Conservation (phyloP, 306 rosid species). For the Biancaea sappan region DNA sequence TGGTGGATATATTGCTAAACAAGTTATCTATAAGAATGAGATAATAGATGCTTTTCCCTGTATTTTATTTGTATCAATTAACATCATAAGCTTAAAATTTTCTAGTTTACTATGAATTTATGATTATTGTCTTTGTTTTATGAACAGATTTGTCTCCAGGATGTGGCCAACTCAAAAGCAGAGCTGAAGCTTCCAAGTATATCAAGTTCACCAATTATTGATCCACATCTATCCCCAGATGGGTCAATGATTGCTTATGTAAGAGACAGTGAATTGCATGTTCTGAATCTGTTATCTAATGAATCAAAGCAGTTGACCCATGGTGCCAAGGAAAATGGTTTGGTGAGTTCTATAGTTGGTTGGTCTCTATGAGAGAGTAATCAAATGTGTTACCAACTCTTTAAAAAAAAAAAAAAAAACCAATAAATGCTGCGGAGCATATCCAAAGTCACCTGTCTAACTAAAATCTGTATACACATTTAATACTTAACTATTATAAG, state of each 20-base stretch:
- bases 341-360: slow-evolving; percentile 55
- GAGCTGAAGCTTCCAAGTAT: slow-evolving; percentile 81
- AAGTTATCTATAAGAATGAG: not conserved
- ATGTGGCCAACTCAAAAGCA: slow-evolving; percentile 59
- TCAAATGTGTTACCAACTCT: slow-evolving; percentile 17
- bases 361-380: slow-evolving; percentile 27
- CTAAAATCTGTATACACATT: not conserved
- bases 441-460: not conserved
- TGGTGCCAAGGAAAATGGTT: slow-evolving; percentile 64
- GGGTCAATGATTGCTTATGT: slow-evolving; percentile 86
- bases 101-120: not conserved
- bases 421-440: slow-evolving; percentile 2
- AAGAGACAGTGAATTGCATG: slow-evolving; percentile 74
- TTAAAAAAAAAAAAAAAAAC: not conserved
- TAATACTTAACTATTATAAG: not conserved
- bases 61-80: not conserved
- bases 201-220: slow-evolving; percentile 73
- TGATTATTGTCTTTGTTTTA: slow-evolving; percentile 31
- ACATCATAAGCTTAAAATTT: not conserved
- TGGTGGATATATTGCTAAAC: no score
- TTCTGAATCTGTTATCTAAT: slow-evolving; percentile 62
- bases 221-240: slow-evolving; percentile 91
- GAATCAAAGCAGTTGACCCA: slow-evolving; percentile 78
- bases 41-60: not conserved
- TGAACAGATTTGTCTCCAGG: slow-evolving; percentile 85